Evolutionary conservation across 139 green algal genomes (phyloP), one percentile per base, ranked within the genome.

Genomic region (Deuterostichococcus epilithicus): DNA sequence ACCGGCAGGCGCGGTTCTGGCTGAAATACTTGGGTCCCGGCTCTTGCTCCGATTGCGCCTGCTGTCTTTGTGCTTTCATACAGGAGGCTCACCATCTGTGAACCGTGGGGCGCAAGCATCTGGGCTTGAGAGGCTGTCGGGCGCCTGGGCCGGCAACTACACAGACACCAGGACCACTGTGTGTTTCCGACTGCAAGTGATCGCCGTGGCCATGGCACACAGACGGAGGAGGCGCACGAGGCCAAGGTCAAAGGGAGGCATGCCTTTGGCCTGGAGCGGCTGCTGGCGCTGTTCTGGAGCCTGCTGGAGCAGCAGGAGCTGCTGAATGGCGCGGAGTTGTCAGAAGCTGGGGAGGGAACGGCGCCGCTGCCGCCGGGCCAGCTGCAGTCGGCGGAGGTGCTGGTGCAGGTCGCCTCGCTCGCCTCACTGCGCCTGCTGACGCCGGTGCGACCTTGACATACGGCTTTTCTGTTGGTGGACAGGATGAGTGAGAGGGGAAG

Each of bases 201-300:
- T n/a, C n/a, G n/a, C n/a, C n/a, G n/a, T 52, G 42, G 42, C 42
- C 42, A 34, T 33, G 74, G 68, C 68, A 23, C 42, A 5, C 75
- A 89, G 86, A 83, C 75, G 10, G 89, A 93, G 71, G 79, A 70
- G 0, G 87, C 87, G 26, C 65, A 73, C 26, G 87, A 91, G 74
- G 81, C 82, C 25, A 42, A 68, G 59, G 71, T 92, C 52, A 79
- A 81, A 42, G 89, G 89, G 1, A 84, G 86, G 0, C 83, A 88
- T 80, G 34, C 74, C 39, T 93, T 93, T 69, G 82, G 87, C 8
- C 84, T 92, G 25, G 87, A 89, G 74, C 85, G 89, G 36, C 75
- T 91, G 66, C 79, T 87, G 42, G 78, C 86, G 44, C 86, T 88
- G 65, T 92, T 88, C 80, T 89, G 84, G 60, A 74, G 72, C 39